Evolutionary conservation across 257 asterid species (phyloP).

Genomic region (Misopates orontium): DNA sequence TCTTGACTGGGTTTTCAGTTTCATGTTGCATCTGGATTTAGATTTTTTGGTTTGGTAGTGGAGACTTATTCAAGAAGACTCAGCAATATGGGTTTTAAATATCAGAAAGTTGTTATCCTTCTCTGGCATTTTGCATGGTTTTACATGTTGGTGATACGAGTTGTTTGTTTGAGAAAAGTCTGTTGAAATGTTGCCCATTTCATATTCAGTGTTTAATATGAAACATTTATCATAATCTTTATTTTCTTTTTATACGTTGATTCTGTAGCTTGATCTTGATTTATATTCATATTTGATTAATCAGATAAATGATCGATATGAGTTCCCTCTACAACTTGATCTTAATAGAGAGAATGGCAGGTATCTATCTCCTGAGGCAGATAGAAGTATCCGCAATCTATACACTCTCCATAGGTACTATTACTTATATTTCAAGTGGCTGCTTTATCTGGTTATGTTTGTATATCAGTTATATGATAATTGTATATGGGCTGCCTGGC

Average conservation of each 20-base stretch:
- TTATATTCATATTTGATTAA: conserved; percentile 35
- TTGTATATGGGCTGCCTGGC: not conserved
- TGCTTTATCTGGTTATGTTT: conserved; percentile 11
- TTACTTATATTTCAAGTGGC: not conserved
- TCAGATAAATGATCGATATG: conserved; percentile 97
- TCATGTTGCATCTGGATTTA: conserved; percentile 1
- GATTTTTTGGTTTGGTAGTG: conserved; percentile 13
- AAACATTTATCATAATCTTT: conserved; percentile 3
- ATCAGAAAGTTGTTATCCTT: conserved; percentile 8
- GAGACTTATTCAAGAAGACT: conserved; percentile 9
- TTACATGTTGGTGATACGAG: conserved; percentile 11
- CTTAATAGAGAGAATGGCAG: conserved; percentile 90
- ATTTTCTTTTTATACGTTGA: not conserved
- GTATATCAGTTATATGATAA: conserved; percentile 7
- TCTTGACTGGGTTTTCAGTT: not conserved
- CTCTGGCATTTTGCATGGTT: not conserved
- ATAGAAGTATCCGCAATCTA: conserved; percentile 87
- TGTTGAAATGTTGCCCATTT: not conserved
- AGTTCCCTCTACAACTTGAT: conserved; percentile 94
- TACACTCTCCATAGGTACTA: conserved; percentile 87
- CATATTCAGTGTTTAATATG: conserved; percentile 2
- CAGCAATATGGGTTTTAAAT: not conserved
- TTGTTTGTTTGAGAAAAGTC: not conserved
- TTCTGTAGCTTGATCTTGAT: not conserved
- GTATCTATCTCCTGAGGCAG: conserved; percentile 94